Base-by-base conservation (phyloP, 257 asterid genomes). In the Solanum megistacrolobum region DNA sequence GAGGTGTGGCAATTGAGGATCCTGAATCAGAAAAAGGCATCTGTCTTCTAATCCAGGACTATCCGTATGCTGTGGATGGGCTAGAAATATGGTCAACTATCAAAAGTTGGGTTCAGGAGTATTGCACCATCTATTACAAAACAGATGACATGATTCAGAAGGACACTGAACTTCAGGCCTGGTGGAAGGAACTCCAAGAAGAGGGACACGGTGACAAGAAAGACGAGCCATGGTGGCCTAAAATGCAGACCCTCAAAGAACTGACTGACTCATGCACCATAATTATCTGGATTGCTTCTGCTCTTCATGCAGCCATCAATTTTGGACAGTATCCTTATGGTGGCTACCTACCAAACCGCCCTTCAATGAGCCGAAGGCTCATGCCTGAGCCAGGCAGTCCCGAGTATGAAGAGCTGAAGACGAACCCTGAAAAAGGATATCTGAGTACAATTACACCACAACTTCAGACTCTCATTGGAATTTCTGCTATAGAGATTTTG, bases 51-150 rank as follows among this genome's bases (percentile, higher is more conserved):
- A 91, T 96, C 12, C 88, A 93, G 89, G 98, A 95, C 90, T 96
- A 96, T 82, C 99, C 98, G 7, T 95, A 85, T 58, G 98, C 98
- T 46, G 98, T 96, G 38, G 98, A 96, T 84, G 98, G 98, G 82
- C 96, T 96, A 23, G 93, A 96, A 91, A 93, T 95, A 23, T 96
- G 98, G 99, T 84, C 93, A 52, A 95, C 99, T 52, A 95, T 96
- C 87, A 93, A 91, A 88, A 25, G 94, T 76, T 96, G 99, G 99
- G 98, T 93, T 2, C 84, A 90, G 48, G 94, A 95, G 21, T 95
- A 96, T 89, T 94, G 96, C 94, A 86, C 84, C 88, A 25, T 92
- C 85, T 96, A 94, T 94, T 96, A 96, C 87, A 91, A 89, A 86
- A 88, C 89, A 9, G 95, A 94, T n/a, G 92, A 91, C 38, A 76